Conservation (phyloP, 768 basidiomycete genomes). For the Asterophora lycoperdoides region DNA sequence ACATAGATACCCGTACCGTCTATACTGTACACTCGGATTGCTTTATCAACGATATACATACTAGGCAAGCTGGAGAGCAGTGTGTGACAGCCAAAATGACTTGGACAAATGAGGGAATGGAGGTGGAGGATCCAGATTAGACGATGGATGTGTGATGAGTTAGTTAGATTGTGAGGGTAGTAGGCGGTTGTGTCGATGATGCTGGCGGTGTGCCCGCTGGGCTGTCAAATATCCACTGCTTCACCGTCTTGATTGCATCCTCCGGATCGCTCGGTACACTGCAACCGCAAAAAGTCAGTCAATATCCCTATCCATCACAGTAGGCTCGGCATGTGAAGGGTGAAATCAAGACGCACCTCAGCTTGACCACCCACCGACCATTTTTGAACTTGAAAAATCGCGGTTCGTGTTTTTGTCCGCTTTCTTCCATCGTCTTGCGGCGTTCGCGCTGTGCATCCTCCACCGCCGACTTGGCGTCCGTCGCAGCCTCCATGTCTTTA, state of each 20-base stretch:
- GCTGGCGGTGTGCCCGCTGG: slow-evolving; percentile 1
- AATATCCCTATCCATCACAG: neutral
- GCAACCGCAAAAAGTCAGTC: slow-evolving; percentile 4
- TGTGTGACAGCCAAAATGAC: neutral
- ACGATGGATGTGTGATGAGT: neutral
- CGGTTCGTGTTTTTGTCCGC: slow-evolving; percentile 61
- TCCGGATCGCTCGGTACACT: slow-evolving; percentile 72
- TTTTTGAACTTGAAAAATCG: slow-evolving; percentile 76
- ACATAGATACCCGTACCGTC: slow-evolving; percentile 20
- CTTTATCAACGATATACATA: slow-evolving; percentile 17
- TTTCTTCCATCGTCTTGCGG: slow-evolving; percentile 70
- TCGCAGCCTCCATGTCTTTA: slow-evolving; percentile 94
- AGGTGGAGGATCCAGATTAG: slow-evolving; percentile 4
- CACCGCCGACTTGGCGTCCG: slow-evolving; percentile 81
- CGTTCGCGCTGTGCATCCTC: slow-evolving; percentile 90
- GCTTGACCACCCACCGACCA: slow-evolving; percentile 80
- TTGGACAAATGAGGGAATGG: slow-evolving; percentile 5
- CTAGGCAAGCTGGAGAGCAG: neutral
- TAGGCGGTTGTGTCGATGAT: neutral
- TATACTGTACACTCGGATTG: slow-evolving; percentile 28
- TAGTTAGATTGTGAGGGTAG: neutral
- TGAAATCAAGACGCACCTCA: slow-evolving; percentile 47
- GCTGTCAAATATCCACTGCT: slow-evolving; percentile 72
- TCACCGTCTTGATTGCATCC: slow-evolving; percentile 60
- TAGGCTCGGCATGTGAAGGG: neutral